phyloP scores from a whole-genome alignment of 192 early-diverging fungal genomes.

The Entophlyctis helioformis region DNA sequence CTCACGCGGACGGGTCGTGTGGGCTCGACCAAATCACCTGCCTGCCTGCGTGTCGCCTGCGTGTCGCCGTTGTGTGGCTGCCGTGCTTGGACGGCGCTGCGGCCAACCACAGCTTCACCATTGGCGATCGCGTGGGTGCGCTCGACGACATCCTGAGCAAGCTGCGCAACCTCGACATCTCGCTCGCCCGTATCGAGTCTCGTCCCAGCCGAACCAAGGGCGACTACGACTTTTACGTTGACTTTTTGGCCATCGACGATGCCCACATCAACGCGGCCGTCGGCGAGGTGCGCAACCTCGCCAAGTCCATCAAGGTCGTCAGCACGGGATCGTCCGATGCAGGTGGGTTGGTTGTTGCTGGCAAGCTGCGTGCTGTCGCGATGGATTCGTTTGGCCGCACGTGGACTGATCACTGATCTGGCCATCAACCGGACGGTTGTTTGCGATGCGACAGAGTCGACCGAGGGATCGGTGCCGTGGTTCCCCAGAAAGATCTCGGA shows the following conservation, averaged over 20 bases:
- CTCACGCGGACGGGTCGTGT: too few relatives aligned
- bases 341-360: too few relatives aligned
- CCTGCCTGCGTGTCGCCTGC: too few relatives aligned
- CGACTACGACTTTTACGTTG: slow-evolving; percentile 90
- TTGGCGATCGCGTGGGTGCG: slow-evolving; percentile 73
- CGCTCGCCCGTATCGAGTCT: slow-evolving; percentile 90
- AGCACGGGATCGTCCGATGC: slow-evolving; percentile 31
- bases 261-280: slow-evolving; percentile 50
- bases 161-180: slow-evolving; percentile 59
- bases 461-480: slow-evolving; percentile 76
- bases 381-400: too few relatives aligned
- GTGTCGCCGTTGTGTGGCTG: too few relatives aligned
- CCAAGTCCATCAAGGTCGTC: slow-evolving; percentile 58
- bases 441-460: too few relatives aligned
- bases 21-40: too few relatives aligned
- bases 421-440: too few relatives aligned
- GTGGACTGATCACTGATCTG: background rate
- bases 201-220: slow-evolving; percentile 73
- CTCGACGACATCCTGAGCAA: slow-evolving; percentile 70
- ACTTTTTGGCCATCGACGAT: slow-evolving; percentile 59
- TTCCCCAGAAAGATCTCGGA: slow-evolving; percentile 89
- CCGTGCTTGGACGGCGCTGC: too few relatives aligned
- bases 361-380: too few relatives aligned
- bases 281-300: slow-evolving; percentile 49
- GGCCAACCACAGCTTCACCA: slow-evolving; percentile 49